Conservation (phyloP, 202 grass and related monocot genomes). For the Carex sylvatica region DNA sequence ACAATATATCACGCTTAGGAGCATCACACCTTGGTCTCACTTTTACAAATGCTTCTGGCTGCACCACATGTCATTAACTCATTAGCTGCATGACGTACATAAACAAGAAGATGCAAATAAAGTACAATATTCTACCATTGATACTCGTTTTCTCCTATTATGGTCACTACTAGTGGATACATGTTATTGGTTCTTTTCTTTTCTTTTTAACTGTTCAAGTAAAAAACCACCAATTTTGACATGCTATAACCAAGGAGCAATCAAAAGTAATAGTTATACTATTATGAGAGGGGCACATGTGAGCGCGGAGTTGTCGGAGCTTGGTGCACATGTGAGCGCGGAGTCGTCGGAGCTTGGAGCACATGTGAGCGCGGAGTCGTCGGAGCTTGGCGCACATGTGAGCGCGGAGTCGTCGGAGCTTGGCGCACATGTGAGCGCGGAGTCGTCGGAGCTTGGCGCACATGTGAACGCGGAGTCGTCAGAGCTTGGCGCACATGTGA, state of each 20-base stretch:
- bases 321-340: too few relatives aligned
- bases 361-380: too few relatives aligned
- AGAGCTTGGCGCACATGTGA: too few relatives aligned
- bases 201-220: background rate
- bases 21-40: slow-evolving; percentile 70
- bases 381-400: too few relatives aligned
- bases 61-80: slow-evolving; percentile 1
- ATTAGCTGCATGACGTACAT: background rate
- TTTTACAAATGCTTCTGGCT: slow-evolving; percentile 89
- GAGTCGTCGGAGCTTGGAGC: too few relatives aligned
- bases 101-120: background rate
- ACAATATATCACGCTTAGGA: slow-evolving; percentile 84
- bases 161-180: background rate
- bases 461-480: too few relatives aligned
- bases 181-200: background rate
- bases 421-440: too few relatives aligned
- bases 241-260: background rate
- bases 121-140: background rate
- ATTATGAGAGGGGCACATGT: background rate
- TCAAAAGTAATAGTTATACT: background rate
- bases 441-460: too few relatives aligned
- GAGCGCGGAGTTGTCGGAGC: too few relatives aligned
- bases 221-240: background rate
- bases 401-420: too few relatives aligned
- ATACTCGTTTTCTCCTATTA: background rate